A percentile compares a stretch with the other conserved stretches of the same genome.
These are phyloP conservation scores for Paecilomyces formosus DNA, from an alignment of 2,329 filamentous ascomycete genomes.

Conservation along the genomic window DNA sequence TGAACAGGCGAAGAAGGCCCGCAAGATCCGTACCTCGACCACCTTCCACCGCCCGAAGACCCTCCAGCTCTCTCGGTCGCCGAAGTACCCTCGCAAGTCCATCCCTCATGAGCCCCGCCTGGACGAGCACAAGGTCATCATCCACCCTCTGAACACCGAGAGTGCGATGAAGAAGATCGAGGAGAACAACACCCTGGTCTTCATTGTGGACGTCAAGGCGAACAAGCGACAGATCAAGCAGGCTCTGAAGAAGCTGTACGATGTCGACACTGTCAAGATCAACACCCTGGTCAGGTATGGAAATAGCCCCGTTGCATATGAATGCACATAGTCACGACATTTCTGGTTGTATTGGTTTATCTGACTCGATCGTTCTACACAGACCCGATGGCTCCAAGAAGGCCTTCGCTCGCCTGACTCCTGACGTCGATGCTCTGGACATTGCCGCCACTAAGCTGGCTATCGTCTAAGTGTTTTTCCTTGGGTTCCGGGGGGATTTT, in stretches of 20 bases:
- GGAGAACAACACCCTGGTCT: conserved; percentile 99
- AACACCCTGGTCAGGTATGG: conserved; percentile 93
- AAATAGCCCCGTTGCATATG: conserved; percentile 1
- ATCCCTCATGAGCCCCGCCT: conserved; percentile 83
- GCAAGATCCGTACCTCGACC: conserved; percentile 86
- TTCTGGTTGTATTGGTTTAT: conserved; percentile 2
- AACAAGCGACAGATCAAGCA: conserved; percentile 99
- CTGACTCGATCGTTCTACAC: conserved; percentile 5
- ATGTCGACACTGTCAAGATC: conserved; percentile 97
- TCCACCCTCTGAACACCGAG: conserved; percentile 99
- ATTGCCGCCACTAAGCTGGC: conserved; percentile 98
- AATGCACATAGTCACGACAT: background rate
- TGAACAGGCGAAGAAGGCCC: conserved; percentile 69
- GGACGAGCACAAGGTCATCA: conserved; percentile 95
- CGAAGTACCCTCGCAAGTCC: conserved; percentile 96
- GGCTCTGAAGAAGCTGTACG: conserved; percentile 98
- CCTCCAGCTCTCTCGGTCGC: conserved; percentile 77
- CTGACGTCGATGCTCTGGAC: conserved; percentile 96
- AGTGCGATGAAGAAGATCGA: conserved; percentile 99
- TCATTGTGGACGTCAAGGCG: conserved; percentile 93
- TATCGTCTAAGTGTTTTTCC: conserved; percentile 65
- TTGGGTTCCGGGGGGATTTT: conserved; percentile 40
- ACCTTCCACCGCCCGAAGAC: conserved; percentile 99
- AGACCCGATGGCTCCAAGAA: conserved; percentile 98
- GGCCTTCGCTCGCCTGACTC: conserved; percentile 90